Evolutionary conservation across 129 eudicot genomes (phyloP).

Genomic region (sunflower (Helianthus annuus)): HanXRQr2.0-SUNRISE NC_035442.2:145554205-145554704

Average conservation of each 20-base stretch:
- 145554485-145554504: conserved; percentile 89
- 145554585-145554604: conserved; percentile 8
- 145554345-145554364: not conserved
- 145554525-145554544: conserved; percentile 47
- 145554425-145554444: conserved; percentile 85
- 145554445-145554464: conserved; percentile 94
- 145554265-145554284: conserved; percentile 6
- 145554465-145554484: conserved; percentile 94
- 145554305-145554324: not conserved
- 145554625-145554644: conserved; percentile 70
- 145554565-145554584: not conserved
- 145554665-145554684: conserved; percentile 90
- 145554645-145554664: conserved; percentile 77
- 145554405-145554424: conserved; percentile 95
- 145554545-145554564: not conserved
- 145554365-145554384: conserved; percentile 10
- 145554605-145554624: conserved; percentile 66
- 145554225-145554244: conserved; percentile 90
- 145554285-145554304: too few species aligned
- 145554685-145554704: conserved; percentile 91
- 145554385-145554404: conserved; percentile 89
- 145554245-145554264: conserved; percentile 92
- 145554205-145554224: conserved; percentile 68
- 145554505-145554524: conserved; percentile 93
- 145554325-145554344: not conserved